These are phyloP conservation scores for Tolypocladium amazonense DNA, from an alignment of 2,329 filamentous ascomycete genomes.

Conservation along the genomic window DNA sequence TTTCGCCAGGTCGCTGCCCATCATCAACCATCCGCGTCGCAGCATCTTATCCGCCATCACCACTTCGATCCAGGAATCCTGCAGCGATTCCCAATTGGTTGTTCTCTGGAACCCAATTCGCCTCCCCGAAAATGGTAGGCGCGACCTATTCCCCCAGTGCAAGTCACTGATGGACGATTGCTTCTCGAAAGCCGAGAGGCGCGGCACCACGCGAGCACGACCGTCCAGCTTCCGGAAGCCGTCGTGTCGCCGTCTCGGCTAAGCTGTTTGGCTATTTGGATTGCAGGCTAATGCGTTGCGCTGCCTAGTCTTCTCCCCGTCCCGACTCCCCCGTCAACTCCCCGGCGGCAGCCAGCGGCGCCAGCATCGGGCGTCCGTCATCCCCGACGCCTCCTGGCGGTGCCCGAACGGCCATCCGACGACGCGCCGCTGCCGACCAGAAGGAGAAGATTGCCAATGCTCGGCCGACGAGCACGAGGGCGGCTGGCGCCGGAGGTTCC, in stretches of 20 bases:
- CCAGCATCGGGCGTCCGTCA: slow-evolving; percentile 64
- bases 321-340: slow-evolving; percentile 48
- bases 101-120: slow-evolving; percentile 7
- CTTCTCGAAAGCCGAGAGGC: background rate
- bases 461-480: slow-evolving; percentile 81
- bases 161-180: background rate
- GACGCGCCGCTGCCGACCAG: slow-evolving; percentile 90
- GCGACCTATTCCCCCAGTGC: background rate
- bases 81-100: slow-evolving; percentile 20
- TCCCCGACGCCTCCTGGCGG: slow-evolving; percentile 88
- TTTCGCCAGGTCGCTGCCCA: slow-evolving; percentile 14
- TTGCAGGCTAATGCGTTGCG: background rate
- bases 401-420: slow-evolving; percentile 87
- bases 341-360: slow-evolving; percentile 51
- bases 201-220: background rate
- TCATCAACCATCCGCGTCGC: slow-evolving; percentile 4
- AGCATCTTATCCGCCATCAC: slow-evolving; percentile 11
- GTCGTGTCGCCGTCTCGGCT: background rate
- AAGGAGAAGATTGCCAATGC: slow-evolving; percentile 96
- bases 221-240: background rate
- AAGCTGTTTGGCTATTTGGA: too few species aligned
- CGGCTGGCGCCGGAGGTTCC: slow-evolving; percentile 89
- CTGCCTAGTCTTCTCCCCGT: slow-evolving; percentile 44
- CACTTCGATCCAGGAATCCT: slow-evolving; percentile 19
- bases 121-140: slow-evolving; percentile 21